Conservation (phyloP, 2,329 filamentous ascomycete species). For the Phaeosphaeria sp. region DNA sequence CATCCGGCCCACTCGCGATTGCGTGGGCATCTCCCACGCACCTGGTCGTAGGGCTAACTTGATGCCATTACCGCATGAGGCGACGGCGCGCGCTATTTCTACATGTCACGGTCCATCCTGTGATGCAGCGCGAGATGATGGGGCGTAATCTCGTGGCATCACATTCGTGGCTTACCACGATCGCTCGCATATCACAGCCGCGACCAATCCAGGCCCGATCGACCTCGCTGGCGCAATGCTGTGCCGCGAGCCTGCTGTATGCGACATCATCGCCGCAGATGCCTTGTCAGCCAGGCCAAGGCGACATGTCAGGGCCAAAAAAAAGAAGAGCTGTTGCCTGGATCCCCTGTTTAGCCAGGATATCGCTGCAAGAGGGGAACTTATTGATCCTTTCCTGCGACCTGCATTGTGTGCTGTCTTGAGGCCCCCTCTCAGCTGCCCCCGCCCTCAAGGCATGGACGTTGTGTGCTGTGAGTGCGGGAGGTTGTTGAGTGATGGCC, state of each 20-base stretch:
- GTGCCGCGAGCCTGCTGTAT: constrained; percentile 15
- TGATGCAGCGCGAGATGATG: constrained; percentile 13
- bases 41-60: constrained; percentile 17
- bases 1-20: constrained; percentile 3
- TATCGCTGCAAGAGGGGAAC: constrained; percentile 16
- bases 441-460: background rate
- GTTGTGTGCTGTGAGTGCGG: constrained; percentile 1
- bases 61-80: constrained; percentile 15
- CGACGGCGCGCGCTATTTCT: constrained; percentile 11
- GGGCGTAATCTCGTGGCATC: constrained; percentile 19
- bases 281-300: constrained; percentile 8
- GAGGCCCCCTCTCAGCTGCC: constrained; percentile 11
- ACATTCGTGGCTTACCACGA: constrained; percentile 20
- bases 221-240: constrained; percentile 10
- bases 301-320: constrained; percentile 10
- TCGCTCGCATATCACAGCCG: constrained; percentile 9
- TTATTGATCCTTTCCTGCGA: constrained; percentile 10
- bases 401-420: constrained; percentile 13
- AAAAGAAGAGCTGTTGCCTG: constrained; percentile 10
- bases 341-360: constrained; percentile 13
- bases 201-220: constrained; percentile 16
- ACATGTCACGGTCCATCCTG: constrained; percentile 10
- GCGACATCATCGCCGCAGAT: constrained; percentile 16
- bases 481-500: constrained; percentile 11
- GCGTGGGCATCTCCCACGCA: constrained; percentile 13